Conservation (phyloP, 2,329 filamentous ascomycete species). For the Exophiala spinifera region DNA sequence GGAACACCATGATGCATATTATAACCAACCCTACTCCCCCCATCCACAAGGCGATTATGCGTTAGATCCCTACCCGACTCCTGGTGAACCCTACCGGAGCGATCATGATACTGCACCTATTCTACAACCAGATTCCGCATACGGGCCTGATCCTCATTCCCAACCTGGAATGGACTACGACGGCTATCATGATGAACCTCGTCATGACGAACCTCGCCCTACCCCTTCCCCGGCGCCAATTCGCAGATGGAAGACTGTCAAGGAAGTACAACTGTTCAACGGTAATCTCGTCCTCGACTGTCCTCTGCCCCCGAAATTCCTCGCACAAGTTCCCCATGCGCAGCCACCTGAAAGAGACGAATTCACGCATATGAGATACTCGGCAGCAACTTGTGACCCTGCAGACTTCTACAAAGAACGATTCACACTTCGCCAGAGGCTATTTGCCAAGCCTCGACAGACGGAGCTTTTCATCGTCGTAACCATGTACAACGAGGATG, state of each 20-base stretch:
- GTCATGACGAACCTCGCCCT: constrained; percentile 35
- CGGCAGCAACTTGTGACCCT: constrained; percentile 91
- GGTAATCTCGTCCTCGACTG: constrained; percentile 97
- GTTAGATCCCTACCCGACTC: constrained; percentile 52
- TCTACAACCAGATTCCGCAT: constrained; percentile 60
- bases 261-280: constrained; percentile 94
- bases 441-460: constrained; percentile 88
- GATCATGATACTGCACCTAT: constrained; percentile 74
- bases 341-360: constrained; percentile 76
- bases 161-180: constrained; percentile 37
- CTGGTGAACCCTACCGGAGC: constrained; percentile 61
- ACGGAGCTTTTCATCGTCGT: constrained; percentile 95
- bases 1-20: constrained; percentile 83
- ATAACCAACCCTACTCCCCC: constrained; percentile 76
- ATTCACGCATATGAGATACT: constrained; percentile 77
- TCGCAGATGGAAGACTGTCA: constrained; percentile 95
- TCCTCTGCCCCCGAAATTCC: constrained; percentile 81
- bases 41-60: constrained; percentile 58
- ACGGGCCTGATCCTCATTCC: constrained; percentile 57
- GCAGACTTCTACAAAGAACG: constrained; percentile 81
- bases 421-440: constrained; percentile 84
- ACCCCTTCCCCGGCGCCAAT: constrained; percentile 59
- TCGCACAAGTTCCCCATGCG: constrained; percentile 85
- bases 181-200: constrained; percentile 36
- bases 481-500: constrained; percentile 99